Evolutionary conservation across 2,329 filamentous ascomycete species (phyloP), one percentile per base, ranked within the genome.

Genomic region (Ophiostoma ips): DNA sequence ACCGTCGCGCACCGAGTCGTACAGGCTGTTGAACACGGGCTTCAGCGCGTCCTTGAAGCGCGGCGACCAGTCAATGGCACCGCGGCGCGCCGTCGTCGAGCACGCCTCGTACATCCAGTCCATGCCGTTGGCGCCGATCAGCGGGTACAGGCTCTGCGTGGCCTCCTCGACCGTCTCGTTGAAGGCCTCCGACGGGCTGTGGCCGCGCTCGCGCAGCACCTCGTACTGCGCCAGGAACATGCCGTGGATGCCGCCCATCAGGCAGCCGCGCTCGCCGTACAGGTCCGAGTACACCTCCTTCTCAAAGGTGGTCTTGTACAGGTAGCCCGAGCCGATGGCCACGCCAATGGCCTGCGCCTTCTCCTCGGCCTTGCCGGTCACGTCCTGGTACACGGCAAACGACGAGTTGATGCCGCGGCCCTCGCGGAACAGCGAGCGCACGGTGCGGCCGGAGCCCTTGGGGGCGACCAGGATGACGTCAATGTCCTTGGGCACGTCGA

Each of bases 221-320:
- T 98, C 92, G 80, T 98, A 98, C 77, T 98, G 92, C 56, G 92
- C 92, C 61, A 98, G 87, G 86, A 98, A 98, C 92, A 98, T 98
- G 68, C 92, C 92, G 81, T 98, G 92, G 73, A 98, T 98, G 71
- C 92, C 92, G 63, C 92, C 92, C 92, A 98, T 98, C 65, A 98
- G 77, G 83, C 92, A 98, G 68, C 92, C 92, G 75, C 92, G 89
- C 84, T 98, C 92, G 71, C 92, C 92, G 78, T 98, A 98, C 60
- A 98, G 83, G 73, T 96, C 92, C 56, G 88, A 95, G 85, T 94
- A 95, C 67, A 98, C 92, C 77, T 98, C 92, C 84, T 98, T 98
- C 81, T 98, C 84, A 66, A 98, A 98, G 68, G 92, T 98, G 67
- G 92, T 98, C 84, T 96, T 86, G 82, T 98, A 98, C 62, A 98